Evolutionary conservation across 768 basidiomycete genomes (phyloP).

Genomic region (Lactifluus subvellereus): DNA sequence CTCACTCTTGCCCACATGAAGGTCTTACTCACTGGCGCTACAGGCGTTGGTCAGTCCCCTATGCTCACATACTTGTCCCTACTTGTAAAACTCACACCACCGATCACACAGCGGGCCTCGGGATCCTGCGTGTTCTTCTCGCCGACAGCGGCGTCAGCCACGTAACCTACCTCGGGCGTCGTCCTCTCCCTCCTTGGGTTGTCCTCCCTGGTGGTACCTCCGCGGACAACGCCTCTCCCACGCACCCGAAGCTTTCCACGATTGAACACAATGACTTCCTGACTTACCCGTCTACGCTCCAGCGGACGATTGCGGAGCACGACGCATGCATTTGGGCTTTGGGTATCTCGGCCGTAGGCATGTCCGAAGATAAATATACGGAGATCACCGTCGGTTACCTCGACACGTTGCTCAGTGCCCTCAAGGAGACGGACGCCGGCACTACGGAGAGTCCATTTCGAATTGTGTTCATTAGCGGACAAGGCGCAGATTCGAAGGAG

Average conservation of each 20-base stretch:
- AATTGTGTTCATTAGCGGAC: conserved; percentile 29
- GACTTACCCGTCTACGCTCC: conserved; percentile 20
- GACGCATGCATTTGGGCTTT: conserved; percentile 30
- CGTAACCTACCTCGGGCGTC: conserved; percentile 27
- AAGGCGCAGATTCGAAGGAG: conserved; percentile 29
- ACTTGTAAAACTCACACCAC: neutral
- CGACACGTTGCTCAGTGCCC: conserved; percentile 12
- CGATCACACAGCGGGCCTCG: conserved; percentile 25
- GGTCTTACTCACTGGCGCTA: conserved; percentile 22
- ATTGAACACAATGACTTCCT: conserved; percentile 25
- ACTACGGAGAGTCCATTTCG: conserved; percentile 25
- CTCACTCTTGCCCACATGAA: conserved; percentile 2
- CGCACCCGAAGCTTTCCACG: conserved; percentile 24
- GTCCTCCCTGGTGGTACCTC: conserved; percentile 14
- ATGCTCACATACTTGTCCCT: neutral
- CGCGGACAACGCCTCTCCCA: neutral
- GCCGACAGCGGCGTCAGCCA: conserved; percentile 20
- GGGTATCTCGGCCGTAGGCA: conserved; percentile 19
- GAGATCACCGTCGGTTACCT: conserved; percentile 29
- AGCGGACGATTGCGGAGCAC: conserved; percentile 22
- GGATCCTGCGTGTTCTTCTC: conserved; percentile 24
- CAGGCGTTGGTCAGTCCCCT: conserved; percentile 18
- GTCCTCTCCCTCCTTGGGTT: conserved; percentile 25
- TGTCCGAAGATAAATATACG: conserved; percentile 22
- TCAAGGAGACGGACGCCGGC: conserved; percentile 20